Evolutionary conservation across 208 protist genomes (phyloP).

Genomic region (Trypanosoma avium): DNA sequence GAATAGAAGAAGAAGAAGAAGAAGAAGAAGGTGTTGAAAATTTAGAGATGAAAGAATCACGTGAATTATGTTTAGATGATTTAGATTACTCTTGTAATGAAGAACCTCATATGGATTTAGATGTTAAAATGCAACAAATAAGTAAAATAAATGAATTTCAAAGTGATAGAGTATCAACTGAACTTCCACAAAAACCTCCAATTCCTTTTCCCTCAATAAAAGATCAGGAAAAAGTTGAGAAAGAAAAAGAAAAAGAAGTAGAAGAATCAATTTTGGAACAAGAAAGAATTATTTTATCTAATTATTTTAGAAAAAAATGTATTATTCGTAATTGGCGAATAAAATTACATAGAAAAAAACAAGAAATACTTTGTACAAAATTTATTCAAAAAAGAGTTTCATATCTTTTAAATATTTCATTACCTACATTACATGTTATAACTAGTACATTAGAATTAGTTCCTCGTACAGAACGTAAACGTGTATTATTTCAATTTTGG

Average conservation of each 20-base stretch:
- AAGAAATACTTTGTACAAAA: constrained; percentile 12
- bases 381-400: constrained; percentile 12
- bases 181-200: neutral
- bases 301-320: neutral
- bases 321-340: constrained; percentile 7
- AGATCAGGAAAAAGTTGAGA: neutral
- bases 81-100: neutral
- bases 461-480: constrained; percentile 24
- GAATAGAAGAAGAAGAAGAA: too few relatives aligned
- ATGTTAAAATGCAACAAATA: neutral
- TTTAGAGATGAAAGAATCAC: neutral
- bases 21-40: neutral
- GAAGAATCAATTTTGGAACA: neutral
- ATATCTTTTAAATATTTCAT: constrained; percentile 1
- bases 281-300: neutral
- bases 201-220: neutral
- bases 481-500: constrained; percentile 26
- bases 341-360: neutral
- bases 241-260: too few relatives aligned
- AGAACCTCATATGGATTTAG: neutral
- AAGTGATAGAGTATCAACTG: neutral
- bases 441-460: constrained; percentile 15
- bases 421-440: constrained; percentile 7
- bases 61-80: neutral
- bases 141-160: neutral